Percentiles rank a stretch among this genome's conserved stretches.
Evolutionary conservation across 2,329 filamentous ascomycete genomes (phyloP).

Genomic region (Zymoseptoria tritici): DNA sequence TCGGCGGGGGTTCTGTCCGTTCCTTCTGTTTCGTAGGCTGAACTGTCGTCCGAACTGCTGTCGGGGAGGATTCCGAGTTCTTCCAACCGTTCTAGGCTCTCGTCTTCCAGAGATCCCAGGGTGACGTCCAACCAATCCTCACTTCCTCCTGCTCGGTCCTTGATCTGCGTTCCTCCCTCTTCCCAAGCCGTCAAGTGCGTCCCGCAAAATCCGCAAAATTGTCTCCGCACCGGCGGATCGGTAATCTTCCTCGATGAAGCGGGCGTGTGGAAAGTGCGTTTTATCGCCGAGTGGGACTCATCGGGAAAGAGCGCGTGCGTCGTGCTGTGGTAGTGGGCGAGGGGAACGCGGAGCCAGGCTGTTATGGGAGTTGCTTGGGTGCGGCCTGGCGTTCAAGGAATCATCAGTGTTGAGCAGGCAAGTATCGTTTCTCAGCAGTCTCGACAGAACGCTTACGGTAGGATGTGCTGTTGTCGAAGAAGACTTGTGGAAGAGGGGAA

Average conservation of each 20-base stretch:
- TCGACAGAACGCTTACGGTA: slow-evolving; percentile 57
- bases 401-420: not conserved
- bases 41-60: slow-evolving; percentile 22
- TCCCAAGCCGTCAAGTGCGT: slow-evolving; percentile 80
- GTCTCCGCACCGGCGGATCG: slow-evolving; percentile 52
- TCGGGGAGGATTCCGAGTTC: slow-evolving; percentile 65
- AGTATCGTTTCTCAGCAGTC: not conserved
- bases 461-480: slow-evolving; percentile 63
- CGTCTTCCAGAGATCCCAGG: slow-evolving; percentile 64
- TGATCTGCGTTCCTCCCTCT: slow-evolving; percentile 44
- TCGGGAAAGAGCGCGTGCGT: slow-evolving; percentile 71
- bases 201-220: slow-evolving; percentile 90
- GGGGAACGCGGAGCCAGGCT: slow-evolving; percentile 74
- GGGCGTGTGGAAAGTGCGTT: slow-evolving; percentile 37
- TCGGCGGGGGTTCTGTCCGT: slow-evolving; percentile 2
- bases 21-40: slow-evolving; percentile 21
- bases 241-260: slow-evolving; percentile 44
- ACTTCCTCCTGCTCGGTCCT: slow-evolving; percentile 24
- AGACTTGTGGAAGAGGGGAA: slow-evolving; percentile 54
- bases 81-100: slow-evolving; percentile 66
- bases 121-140: slow-evolving; percentile 72
- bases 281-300: slow-evolving; percentile 49
- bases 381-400: slow-evolving; percentile 39
- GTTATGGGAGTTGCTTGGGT: slow-evolving; percentile 65
- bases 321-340: slow-evolving; percentile 70